Evolutionary conservation across 2,329 filamentous ascomycete genomes (phyloP), one percentile per base, ranked within the genome.

Genomic region (Didymella glomerata): DNA sequence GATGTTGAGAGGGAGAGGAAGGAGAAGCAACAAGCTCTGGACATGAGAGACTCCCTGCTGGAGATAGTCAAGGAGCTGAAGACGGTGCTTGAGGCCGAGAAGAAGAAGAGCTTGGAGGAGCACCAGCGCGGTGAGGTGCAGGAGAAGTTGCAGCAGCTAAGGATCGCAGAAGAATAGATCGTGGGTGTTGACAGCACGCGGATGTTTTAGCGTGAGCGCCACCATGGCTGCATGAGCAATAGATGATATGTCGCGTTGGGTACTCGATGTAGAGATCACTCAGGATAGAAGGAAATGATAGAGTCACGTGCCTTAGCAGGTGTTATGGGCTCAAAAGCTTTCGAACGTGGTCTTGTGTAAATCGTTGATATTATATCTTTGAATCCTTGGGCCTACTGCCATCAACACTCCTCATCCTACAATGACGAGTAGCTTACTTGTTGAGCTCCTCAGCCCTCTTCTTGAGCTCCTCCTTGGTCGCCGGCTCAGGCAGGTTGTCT

Each of bases 371-470:
- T 47, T 54, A 59, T 32, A 54, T 59, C 46, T 42, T 54, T 20
- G 41, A 47, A 16, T 44, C 42, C 32, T 32, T 28, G 9, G 40
- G 50, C 46, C 50, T 59, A 28, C 18, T 40, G 40, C 16, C 4
- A 34, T 59, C 18, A 49, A 46, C 38, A 27, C 20, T n/a, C 16
- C 8, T 38, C n/a, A 32, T 25, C 16, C 27, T 16, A 28, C 10
- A 20, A 13, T 13, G 22, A 34, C 44, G 32, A 54, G n/a, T 41
- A 28, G 38, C 53, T 57, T 80, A 78, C 68, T 82, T 81, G 73
- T 83, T 83, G 66, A 83, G 60, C 74, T 83, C 81, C 63, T 80
- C 80, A n/a, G 78, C 75, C 62, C 81, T 74, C 75, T 79, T 81
- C 79, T 78, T 81, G 41, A 82, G 70, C 66, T 81, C 80, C 64